phyloP scores from a whole-genome alignment of 768 basidiomycete species.

The Phylloporus sp. region DNA sequence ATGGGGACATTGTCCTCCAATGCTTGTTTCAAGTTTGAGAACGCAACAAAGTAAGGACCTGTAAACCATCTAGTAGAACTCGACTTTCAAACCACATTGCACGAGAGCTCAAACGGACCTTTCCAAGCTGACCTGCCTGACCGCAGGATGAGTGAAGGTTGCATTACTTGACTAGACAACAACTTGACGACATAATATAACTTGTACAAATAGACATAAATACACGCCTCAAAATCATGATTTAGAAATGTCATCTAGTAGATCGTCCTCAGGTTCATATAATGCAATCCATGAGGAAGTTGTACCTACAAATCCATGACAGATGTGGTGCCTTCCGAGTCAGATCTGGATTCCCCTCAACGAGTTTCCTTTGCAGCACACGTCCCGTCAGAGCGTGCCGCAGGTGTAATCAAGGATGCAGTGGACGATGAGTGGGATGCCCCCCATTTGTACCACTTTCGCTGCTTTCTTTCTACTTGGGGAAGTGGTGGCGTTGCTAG shows the following conservation, averaged over 20 bases:
- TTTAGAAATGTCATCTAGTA: no score
- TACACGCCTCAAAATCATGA: background rate
- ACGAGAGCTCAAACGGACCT: slow-evolving; percentile 39
- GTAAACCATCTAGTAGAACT: background rate
- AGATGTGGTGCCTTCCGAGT: no score
- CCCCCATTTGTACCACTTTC: slow-evolving; percentile 21
- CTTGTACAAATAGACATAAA: slow-evolving; percentile 4
- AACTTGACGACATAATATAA: background rate
- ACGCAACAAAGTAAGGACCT: slow-evolving; percentile 96
- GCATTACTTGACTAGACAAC: slow-evolving; percentile 40
- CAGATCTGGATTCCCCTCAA: no score
- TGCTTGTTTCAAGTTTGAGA: slow-evolving; percentile 82
- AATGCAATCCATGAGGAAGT: no score
- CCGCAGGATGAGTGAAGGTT: slow-evolving; percentile 53
- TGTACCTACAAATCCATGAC: no score
- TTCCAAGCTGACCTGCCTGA: slow-evolving; percentile 85
- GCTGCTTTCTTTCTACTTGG: background rate
- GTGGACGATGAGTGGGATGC: slow-evolving; percentile 14
- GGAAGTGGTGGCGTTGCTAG: background rate
- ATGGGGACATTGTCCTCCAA: slow-evolving; percentile 81
- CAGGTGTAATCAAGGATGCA: slow-evolving; percentile 7
- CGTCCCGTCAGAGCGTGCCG: background rate
- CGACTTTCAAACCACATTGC: no score
- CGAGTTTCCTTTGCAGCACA: background rate
- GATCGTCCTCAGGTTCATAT: no score